Evolutionary conservation across 2,329 filamentous ascomycete genomes (phyloP).

Genomic region (Tolypocladium guangdongense): DNA sequence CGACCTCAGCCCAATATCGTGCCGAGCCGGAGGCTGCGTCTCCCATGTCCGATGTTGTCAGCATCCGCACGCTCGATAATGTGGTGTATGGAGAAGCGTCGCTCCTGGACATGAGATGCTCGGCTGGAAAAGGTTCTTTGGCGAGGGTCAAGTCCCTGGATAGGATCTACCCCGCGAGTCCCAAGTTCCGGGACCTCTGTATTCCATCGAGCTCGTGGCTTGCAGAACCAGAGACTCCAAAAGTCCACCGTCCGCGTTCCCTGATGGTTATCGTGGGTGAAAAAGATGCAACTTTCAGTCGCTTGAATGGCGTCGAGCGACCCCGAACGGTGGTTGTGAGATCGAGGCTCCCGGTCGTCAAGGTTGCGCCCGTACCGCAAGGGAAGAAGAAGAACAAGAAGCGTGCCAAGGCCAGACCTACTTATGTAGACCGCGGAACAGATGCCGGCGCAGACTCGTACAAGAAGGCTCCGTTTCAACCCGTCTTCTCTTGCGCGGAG

Average conservation of each 20-base stretch:
- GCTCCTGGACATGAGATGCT: constrained; percentile 23
- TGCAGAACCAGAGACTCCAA: constrained; percentile 7
- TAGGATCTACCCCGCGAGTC: constrained; percentile 17
- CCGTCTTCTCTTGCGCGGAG: constrained; percentile 42
- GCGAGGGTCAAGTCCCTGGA: constrained; percentile 27
- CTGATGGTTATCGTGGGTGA: constrained; percentile 13
- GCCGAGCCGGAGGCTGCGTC: constrained; percentile 15
- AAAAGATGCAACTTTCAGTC: constrained; percentile 10
- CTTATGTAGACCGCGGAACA: constrained; percentile 28
- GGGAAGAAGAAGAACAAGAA: constrained; percentile 18
- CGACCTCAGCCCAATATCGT: constrained; percentile 7
- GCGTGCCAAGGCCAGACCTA: constrained; percentile 12
- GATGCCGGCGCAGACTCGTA: constrained; percentile 19
- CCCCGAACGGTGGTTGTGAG: constrained; percentile 20
- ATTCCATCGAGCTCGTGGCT: constrained; percentile 12
- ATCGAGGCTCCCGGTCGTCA: constrained; percentile 15
- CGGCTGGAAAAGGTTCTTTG: constrained; percentile 13
- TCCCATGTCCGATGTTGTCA: constrained; percentile 22
- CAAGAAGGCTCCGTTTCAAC: constrained; percentile 19
- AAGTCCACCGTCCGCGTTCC: constrained; percentile 14
- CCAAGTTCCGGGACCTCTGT: constrained; percentile 20
- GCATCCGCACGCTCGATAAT: constrained; percentile 22
- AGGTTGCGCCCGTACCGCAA: constrained; percentile 16
- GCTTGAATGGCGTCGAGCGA: constrained; percentile 14
- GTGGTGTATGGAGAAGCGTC: constrained; percentile 29